A percentile compares a stretch with the other conserved stretches of the same genome.
These are phyloP conservation scores for Penicillium sp. DNA, from an alignment of 2,329 filamentous ascomycete species.

Conservation along the genomic window DNA sequence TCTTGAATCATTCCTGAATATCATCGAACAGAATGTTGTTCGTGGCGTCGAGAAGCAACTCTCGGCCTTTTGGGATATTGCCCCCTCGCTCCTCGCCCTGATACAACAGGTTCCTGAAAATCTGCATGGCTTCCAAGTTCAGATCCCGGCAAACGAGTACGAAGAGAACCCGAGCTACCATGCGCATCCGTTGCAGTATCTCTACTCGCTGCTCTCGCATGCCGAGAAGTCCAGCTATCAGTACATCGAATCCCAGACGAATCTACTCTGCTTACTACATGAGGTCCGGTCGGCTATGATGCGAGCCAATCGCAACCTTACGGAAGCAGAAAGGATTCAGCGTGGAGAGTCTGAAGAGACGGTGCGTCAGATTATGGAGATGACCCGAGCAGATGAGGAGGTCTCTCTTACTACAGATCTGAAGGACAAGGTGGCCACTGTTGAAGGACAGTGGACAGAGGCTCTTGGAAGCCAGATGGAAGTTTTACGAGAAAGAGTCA, in stretches of 20 bases:
- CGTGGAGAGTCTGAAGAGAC: constrained; percentile 44
- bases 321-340: constrained; percentile 64
- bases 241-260: constrained; percentile 93
- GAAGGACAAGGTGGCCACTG: constrained; percentile 87
- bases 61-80: constrained; percentile 97
- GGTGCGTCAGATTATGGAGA: constrained; percentile 51
- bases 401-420: constrained; percentile 74
- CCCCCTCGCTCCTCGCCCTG: constrained; percentile 74
- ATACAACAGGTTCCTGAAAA: constrained; percentile 73
- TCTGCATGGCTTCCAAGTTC: constrained; percentile 63
- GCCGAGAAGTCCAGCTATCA: constrained; percentile 92
- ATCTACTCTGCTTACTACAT: constrained; percentile 84
- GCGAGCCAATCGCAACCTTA: constrained; percentile 64
- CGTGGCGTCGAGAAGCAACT: constrained; percentile 89
- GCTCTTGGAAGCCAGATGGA: constrained; percentile 78
- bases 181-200: constrained; percentile 81
- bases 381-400: constrained; percentile 67
- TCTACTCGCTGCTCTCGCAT: constrained; percentile 81
- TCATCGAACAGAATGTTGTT: constrained; percentile 81
- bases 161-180: constrained; percentile 83
- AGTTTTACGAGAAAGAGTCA: constrained; percentile 71
- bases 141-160: constrained; percentile 74
- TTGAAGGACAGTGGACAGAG: constrained; percentile 88
- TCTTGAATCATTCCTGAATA: constrained; percentile 71
- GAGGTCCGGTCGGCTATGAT: constrained; percentile 82